These are phyloP conservation scores for Pseudocercospora fijiensis DNA, from an alignment of 2,329 filamentous ascomycete species.

Conservation along the genomic window DNA sequence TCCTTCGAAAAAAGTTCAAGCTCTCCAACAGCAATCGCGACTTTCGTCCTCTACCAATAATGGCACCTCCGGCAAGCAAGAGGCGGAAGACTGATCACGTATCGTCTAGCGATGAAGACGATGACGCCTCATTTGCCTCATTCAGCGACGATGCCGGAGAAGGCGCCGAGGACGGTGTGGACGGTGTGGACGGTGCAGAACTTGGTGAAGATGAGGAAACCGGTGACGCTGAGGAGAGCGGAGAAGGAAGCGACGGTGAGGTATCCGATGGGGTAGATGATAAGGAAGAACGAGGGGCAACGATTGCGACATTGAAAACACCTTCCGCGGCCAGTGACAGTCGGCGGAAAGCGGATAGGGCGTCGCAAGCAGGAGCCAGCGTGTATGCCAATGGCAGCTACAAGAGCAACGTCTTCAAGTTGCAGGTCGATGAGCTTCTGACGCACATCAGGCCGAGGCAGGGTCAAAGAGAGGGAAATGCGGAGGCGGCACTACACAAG, in stretches of 20 bases:
- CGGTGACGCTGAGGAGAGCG: conserved; percentile 20
- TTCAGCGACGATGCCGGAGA: conserved; percentile 30
- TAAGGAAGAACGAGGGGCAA: conserved; percentile 3
- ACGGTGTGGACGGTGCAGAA: conserved; percentile 9
- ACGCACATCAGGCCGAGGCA: conserved; percentile 58
- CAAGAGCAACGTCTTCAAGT: conserved; percentile 66
- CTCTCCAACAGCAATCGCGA: neutral
- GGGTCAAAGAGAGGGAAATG: conserved; percentile 54
- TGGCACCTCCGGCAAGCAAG: conserved; percentile 37
- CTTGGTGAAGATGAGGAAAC: conserved; percentile 16
- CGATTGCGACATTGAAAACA: conserved; percentile 16
- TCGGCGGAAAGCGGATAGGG: conserved; percentile 13
- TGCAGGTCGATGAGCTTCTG: conserved; percentile 65
- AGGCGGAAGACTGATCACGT: conserved; percentile 38
- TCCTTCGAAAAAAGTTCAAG: conserved; percentile 1
- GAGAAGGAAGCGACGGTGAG: conserved; percentile 15
- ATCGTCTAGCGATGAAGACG: conserved; percentile 32
- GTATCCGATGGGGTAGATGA: conserved; percentile 5
- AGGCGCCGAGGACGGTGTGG: conserved; percentile 15
- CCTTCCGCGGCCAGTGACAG: neutral
- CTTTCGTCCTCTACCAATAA: conserved; percentile 19
- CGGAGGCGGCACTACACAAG: conserved; percentile 55
- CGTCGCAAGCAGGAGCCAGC: conserved; percentile 31
- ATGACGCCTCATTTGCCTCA: conserved; percentile 38
- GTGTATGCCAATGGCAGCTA: conserved; percentile 56